A percentile compares a stretch with the other conserved stretches of the same genome.
phyloP scores from a whole-genome alignment of 2,329 filamentous ascomycete species.

The Claviceps sp. region DNA sequence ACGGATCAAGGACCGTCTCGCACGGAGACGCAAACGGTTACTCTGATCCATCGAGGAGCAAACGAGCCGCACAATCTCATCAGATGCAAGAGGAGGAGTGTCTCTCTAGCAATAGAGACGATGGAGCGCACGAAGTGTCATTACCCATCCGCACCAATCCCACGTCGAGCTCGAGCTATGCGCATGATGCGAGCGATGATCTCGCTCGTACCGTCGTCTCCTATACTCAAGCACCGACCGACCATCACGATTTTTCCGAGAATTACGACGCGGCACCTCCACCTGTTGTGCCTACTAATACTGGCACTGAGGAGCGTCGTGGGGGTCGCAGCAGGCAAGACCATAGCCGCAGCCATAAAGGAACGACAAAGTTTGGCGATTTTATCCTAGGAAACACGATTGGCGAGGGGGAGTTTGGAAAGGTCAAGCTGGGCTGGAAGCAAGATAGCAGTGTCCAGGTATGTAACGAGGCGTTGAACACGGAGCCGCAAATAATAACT shows the following conservation, averaged over 20 bases:
- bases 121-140: slow-evolving; percentile 21
- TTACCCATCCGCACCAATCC: slow-evolving; percentile 33
- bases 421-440: slow-evolving; percentile 98
- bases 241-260: slow-evolving; percentile 14
- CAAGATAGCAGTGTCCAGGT: slow-evolving; percentile 80
- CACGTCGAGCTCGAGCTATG: slow-evolving; percentile 38
- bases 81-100: slow-evolving; percentile 25
- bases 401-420: slow-evolving; percentile 95
- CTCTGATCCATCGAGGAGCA: slow-evolving; percentile 18
- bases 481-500: background rate
- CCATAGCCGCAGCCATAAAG: slow-evolving; percentile 42
- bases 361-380: slow-evolving; percentile 74
- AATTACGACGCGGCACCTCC: slow-evolving; percentile 32
- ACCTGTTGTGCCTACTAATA: slow-evolving; percentile 29
- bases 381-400: slow-evolving; percentile 94
- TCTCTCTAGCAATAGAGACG: slow-evolving; percentile 26
- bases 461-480: slow-evolving; percentile 10
- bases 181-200: slow-evolving; percentile 66
- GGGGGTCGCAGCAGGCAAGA: slow-evolving; percentile 46
- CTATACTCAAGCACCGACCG: slow-evolving; percentile 18
- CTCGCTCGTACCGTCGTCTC: slow-evolving; percentile 60
- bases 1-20: slow-evolving; percentile 22
- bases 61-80: slow-evolving; percentile 15
- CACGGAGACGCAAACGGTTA: slow-evolving; percentile 17
- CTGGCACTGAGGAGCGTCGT: slow-evolving; percentile 33